Evolutionary conservation across 2,329 filamentous ascomycete genomes (phyloP), one percentile per base, ranked within the genome.

Genomic region (Colletotrichum tropicale): DNA sequence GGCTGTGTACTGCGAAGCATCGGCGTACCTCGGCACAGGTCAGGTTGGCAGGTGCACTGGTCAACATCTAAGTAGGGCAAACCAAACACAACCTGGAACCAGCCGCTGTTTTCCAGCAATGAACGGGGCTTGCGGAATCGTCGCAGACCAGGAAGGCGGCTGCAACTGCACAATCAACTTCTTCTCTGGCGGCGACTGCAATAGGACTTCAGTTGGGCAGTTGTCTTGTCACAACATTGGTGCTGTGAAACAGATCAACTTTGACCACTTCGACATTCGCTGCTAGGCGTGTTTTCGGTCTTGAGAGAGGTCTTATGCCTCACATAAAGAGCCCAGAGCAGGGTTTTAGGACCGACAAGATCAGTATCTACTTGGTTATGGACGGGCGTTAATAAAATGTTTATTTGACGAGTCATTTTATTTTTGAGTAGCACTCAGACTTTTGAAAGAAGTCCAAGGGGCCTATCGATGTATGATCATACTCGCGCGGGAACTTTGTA

Each of bases 251-350:
- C 70, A 74, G 64, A 65, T 76, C n/a, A 65, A 76, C 43, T 76
- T 74, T 36, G 70, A 76, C 7, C 74, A 76, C 36, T 76, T 74
- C 18, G 60, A 76, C n/a, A 74, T 76, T 15, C 43, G 58, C 5
- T 61, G 58, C 16, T 58, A 26, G 55, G 24, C 13, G 15, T 28
- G 6, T 56, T 28, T 28, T 56, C 8, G 6, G 6, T 26, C 0
- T 21, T 24, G 16, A 6, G 2, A 21, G 21, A 56, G 12, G 52
- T 56, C 12, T 26, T n/a, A n/a, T n/a, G n/a, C n/a, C n/a, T n/a
- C n/a, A n/a, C n/a, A 56, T 1, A 56, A 24, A 56, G 26, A 26
- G 26, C 8, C 13, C 21, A 16, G 52, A 56, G 21, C 9, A 10
- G 18, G 16, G 18, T 12, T 12, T 15, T n/a, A 12, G 8, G 18